Evolutionary conservation across 1,139 yeast genomes (phyloP).

Genomic region (Taiozyma onychis): DNA sequence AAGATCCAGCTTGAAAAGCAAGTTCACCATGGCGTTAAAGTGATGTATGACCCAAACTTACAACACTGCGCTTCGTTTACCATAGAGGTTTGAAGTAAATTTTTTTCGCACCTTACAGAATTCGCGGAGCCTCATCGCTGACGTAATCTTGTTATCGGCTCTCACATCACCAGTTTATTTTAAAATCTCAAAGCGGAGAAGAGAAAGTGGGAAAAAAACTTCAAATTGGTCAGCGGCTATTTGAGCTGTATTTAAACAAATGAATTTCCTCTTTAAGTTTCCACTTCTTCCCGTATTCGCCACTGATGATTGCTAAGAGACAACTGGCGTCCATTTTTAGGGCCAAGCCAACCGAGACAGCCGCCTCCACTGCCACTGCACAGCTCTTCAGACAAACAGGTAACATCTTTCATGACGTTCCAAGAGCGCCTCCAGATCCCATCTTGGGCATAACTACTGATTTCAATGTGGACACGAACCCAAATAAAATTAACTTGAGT

Average conservation of each 20-base stretch:
- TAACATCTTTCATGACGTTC: conserved; percentile 10
- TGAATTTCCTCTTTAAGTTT: neutral
- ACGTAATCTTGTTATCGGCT: neutral
- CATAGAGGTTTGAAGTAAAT: neutral
- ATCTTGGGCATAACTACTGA: conserved; percentile 64
- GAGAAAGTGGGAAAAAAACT: neutral
- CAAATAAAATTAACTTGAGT: conserved; percentile 76
- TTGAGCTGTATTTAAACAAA: neutral
- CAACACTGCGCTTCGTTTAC: neutral
- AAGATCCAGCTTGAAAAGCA: conserved; percentile 8
- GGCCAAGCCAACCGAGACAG: neutral
- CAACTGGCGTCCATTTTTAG: conserved; percentile 1
- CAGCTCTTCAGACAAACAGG: neutral
- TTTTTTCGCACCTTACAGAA: neutral
- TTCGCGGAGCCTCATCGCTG: conserved; percentile 1
- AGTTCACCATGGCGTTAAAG: conserved; percentile 1
- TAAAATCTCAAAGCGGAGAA: neutral
- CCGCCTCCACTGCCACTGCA: neutral
- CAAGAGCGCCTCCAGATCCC: conserved; percentile 54
- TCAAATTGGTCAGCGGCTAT: neutral
- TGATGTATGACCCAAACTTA: neutral
- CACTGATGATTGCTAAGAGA: conserved; percentile 1
- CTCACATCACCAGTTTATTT: neutral
- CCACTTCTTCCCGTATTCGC: neutral
- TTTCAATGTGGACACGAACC: conserved; percentile 46